Base-by-base conservation (phyloP, 108 stramenopile species). In the Nannochloropsis granulata region DNA sequence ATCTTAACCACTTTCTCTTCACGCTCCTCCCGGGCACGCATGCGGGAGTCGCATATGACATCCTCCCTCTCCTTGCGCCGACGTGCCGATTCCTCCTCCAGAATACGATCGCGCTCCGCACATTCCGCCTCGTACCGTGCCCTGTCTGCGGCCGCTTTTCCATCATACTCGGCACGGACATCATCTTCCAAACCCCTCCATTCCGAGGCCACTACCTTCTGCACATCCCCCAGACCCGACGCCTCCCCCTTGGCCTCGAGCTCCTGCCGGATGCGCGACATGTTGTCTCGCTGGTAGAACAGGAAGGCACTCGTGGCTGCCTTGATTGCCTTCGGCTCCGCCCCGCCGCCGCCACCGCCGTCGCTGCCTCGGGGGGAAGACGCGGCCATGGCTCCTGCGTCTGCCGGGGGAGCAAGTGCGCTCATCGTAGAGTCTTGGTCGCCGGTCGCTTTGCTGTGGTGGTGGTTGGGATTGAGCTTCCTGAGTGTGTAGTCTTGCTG, bases 21-120 rank as follows among this genome's bases (percentile, higher is more conserved):
- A 26, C 84, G 25, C 43, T 25, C 19, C 78, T 87, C 86, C 44
- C 89, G 87, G 34, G 46, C 86, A 43, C 84, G 44, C 88, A 90
- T 81, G 26, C 86, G 84, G 79, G 86, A 84, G 23, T 89, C 89
- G 11, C 88, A 87, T 44, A 87, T 89, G 23, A 84, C 86, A 42
- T 83, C 88, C 82, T 80, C 86, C 44, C 83, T 84, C 13, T 85
- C 87, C 23, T 44, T 87, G 43, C 43, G 82, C 44, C 85, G 87
- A 24, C 84, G 83, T 42, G 44, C 80, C 86, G 86, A 88, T 2
- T 84, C 24, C 82, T 85, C 82, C n/a, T 83, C 87, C 12, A 83
- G 80, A 16, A 71, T n/a, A n/a, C 56, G 56, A 43, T 88, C 86
- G 79, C 88, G 81, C 10, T 85, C 85, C 42, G 85, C 45, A 21